A percentile compares a stretch with the other conserved stretches of the same genome.
Evolutionary conservation across 345 rosid genomes (phyloP).

Genomic region (Cardiospermum halicacabum): DNA sequence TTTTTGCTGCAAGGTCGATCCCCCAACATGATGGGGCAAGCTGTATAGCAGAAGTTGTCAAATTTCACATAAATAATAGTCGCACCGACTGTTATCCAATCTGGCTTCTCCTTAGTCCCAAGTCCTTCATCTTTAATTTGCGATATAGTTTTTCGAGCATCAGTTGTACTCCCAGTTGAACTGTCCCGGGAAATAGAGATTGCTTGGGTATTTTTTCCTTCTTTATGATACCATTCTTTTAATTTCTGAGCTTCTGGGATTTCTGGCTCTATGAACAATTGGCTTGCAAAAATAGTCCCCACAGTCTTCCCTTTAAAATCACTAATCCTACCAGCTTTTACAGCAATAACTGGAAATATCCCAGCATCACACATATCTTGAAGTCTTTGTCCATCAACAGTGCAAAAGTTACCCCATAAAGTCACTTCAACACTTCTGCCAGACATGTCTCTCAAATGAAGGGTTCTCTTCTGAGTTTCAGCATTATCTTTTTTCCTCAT

Average conservation of each 20-base stretch:
- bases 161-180: slow-evolving; percentile 44
- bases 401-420: slow-evolving; percentile 83
- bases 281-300: slow-evolving; percentile 72
- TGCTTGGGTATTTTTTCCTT: slow-evolving; percentile 54
- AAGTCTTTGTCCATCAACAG: slow-evolving; percentile 65
- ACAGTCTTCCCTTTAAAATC: slow-evolving; percentile 84
- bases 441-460: slow-evolving; percentile 81
- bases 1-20: slow-evolving; percentile 84
- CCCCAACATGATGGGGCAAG: slow-evolving; percentile 78
- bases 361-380: slow-evolving; percentile 81
- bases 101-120: slow-evolving; percentile 92
- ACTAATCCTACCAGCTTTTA: slow-evolving; percentile 66
- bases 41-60: slow-evolving; percentile 92
- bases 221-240: slow-evolving; percentile 73
- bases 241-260: slow-evolving; percentile 59
- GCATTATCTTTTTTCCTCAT: slow-evolving; percentile 70
- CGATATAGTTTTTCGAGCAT: slow-evolving; percentile 57
- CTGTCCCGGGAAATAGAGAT: slow-evolving; percentile 75
- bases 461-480: slow-evolving; percentile 73
- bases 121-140: slow-evolving; percentile 89
- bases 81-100: slow-evolving; percentile 75
- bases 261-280: slow-evolving; percentile 70
- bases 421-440: slow-evolving; percentile 80
- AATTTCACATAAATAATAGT: slow-evolving; percentile 56
- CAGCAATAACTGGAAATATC: slow-evolving; percentile 63